Evolutionary conservation across 2,329 filamentous ascomycete genomes (phyloP).

Genomic region (Microdochium bolleyi): DNA sequence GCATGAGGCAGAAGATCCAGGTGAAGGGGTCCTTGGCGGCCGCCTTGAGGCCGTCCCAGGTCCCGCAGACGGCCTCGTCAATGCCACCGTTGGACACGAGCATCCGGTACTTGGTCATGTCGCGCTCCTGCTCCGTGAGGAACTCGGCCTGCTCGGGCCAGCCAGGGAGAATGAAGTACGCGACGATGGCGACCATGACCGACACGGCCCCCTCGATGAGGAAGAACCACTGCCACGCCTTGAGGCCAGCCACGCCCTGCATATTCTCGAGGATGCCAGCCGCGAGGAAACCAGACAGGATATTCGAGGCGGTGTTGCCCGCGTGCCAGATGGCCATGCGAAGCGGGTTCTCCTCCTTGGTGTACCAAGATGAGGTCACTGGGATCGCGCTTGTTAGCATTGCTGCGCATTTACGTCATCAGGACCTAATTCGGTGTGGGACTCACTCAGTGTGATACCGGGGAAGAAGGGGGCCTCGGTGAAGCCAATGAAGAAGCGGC

Average conservation of each 20-base stretch:
- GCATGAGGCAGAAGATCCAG: conserved; percentile 29
- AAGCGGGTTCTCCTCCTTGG: conserved; percentile 28
- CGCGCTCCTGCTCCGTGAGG: conserved; percentile 29
- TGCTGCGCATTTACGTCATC: neutral
- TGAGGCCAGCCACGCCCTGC: conserved; percentile 24
- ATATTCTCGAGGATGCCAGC: conserved; percentile 35
- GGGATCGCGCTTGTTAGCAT: neutral
- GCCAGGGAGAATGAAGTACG: conserved; percentile 28
- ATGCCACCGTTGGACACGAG: conserved; percentile 25
- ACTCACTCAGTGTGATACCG: conserved; percentile 29
- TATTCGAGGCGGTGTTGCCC: conserved; percentile 35
- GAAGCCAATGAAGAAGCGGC: conserved; percentile 18
- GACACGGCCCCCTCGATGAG: conserved; percentile 30
- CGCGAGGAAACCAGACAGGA: conserved; percentile 34
- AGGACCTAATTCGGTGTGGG: conserved; percentile 6
- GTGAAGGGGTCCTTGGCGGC: conserved; percentile 26
- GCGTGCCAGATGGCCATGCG: conserved; percentile 35
- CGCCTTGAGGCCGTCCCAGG: conserved; percentile 24
- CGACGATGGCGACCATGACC: conserved; percentile 21
- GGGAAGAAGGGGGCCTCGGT: conserved; percentile 32
- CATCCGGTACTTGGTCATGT: conserved; percentile 26
- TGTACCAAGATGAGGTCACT: conserved; percentile 35
- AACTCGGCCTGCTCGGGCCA: conserved; percentile 28
- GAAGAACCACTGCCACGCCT: conserved; percentile 37
- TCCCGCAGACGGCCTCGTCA: conserved; percentile 23